Conservation (phyloP, 2,329 filamentous ascomycete species). For the Fusarium multiceps region DNA sequence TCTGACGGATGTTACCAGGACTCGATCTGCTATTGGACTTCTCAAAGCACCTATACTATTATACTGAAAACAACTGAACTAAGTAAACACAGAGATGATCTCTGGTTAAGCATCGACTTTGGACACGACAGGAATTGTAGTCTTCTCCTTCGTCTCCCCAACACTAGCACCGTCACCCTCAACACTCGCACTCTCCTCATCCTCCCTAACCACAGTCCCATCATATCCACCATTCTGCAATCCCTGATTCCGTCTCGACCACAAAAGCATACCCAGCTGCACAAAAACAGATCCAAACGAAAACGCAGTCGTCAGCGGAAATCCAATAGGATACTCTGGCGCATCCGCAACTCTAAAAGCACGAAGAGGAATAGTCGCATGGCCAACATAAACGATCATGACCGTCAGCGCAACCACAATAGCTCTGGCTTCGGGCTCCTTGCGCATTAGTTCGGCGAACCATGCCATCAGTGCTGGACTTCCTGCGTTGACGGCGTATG, state of each 20-base stretch:
- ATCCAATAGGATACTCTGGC: slow-evolving; percentile 52
- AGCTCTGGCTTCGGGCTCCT: slow-evolving; percentile 52
- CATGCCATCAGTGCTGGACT: slow-evolving; percentile 52
- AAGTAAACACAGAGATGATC: accelerated
- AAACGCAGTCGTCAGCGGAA: slow-evolving; percentile 51
- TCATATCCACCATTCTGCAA: slow-evolving; percentile 37
- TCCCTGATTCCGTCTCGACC: slow-evolving; percentile 36
- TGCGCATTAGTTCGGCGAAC: slow-evolving; percentile 51
- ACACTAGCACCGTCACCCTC: slow-evolving; percentile 8
- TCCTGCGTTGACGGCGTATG: slow-evolving; percentile 50
- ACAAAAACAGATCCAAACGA: slow-evolving; percentile 47
- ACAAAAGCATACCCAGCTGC: slow-evolving; percentile 50
- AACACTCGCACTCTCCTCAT: slow-evolving; percentile 33
- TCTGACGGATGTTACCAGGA: not conserved
- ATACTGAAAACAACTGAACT: too few species aligned
- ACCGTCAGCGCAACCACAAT: slow-evolving; percentile 53
- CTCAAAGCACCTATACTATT: too few species aligned
- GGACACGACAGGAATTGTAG: not conserved
- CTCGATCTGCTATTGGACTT: not conserved
- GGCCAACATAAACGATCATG: slow-evolving; percentile 54
- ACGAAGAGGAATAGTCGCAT: slow-evolving; percentile 53
- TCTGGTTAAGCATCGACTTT: slow-evolving; percentile 1
- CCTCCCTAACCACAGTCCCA: slow-evolving; percentile 24
- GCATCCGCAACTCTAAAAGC: slow-evolving; percentile 52
- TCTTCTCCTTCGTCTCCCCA: slow-evolving; percentile 13